Conservation (phyloP, 208 protist genomes). For the Angomonas desouzai region DNA sequence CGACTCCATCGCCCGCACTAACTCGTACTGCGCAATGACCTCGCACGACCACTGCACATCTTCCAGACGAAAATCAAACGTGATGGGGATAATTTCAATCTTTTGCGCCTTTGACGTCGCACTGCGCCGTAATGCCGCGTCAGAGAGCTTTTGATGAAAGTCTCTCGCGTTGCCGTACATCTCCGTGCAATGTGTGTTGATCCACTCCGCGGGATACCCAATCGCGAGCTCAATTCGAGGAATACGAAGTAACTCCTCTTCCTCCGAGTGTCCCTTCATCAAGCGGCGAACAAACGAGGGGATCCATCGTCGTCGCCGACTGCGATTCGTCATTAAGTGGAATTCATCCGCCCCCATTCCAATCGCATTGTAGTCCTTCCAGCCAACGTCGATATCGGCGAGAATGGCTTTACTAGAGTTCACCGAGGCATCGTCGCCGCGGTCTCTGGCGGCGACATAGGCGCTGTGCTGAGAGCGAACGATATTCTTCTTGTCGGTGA, state of each 20-base stretch:
- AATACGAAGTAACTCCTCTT: conserved; percentile 13
- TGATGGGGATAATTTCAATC: conserved; percentile 77
- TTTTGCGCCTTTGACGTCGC: conserved; percentile 59
- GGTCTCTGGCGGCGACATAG: background rate
- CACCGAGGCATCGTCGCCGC: background rate
- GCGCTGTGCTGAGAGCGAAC: background rate
- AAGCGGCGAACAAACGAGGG: background rate
- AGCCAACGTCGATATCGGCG: conserved; percentile 68
- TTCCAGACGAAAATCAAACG: conserved; percentile 73
- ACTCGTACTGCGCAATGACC: conserved; percentile 70
- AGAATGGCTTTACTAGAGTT: conserved; percentile 17
- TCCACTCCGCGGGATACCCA: conserved; percentile 84
- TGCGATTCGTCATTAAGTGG: conserved; percentile 10
- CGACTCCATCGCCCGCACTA: conserved; percentile 60
- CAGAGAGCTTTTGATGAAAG: conserved; percentile 64
- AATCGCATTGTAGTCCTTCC: conserved; percentile 57
- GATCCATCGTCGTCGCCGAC: background rate
- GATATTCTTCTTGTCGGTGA: background rate
- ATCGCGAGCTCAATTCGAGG: conserved; percentile 75
- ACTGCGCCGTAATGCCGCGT: conserved; percentile 58
- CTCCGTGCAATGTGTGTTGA: conserved; percentile 50
- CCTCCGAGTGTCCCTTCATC: background rate
- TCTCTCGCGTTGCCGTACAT: conserved; percentile 51
- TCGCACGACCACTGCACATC: conserved; percentile 55
- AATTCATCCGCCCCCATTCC: conserved; percentile 10